These are phyloP conservation scores for Colletotrichum cuscutae DNA, from an alignment of 2,329 filamentous ascomycete species.

Conservation along the genomic window DNA sequence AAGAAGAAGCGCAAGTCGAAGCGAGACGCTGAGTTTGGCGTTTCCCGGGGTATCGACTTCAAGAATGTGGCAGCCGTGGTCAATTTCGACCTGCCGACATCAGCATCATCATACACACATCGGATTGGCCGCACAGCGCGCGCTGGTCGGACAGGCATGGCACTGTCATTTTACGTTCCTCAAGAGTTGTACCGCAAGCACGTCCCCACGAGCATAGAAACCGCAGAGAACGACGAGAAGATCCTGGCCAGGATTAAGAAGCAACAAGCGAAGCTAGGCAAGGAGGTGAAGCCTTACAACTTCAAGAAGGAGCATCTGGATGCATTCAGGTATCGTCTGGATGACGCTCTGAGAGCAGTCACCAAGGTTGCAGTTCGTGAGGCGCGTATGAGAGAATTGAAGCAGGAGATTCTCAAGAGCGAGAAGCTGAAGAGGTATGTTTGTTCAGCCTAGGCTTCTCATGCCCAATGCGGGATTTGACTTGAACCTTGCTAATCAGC, in stretches of 20 bases:
- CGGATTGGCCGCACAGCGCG: conserved; percentile 93
- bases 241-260: conserved; percentile 82
- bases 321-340: conserved; percentile 93
- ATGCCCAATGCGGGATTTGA: not conserved
- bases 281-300: conserved; percentile 87
- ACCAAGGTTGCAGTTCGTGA: conserved; percentile 91
- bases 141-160: conserved; percentile 91
- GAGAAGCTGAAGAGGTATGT: conserved; percentile 83
- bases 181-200: conserved; percentile 86
- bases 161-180: conserved; percentile 93
- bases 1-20: conserved; percentile 72
- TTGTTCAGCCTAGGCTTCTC: not conserved
- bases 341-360: conserved; percentile 89
- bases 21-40: conserved; percentile 87
- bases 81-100: conserved; percentile 94
- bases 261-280: conserved; percentile 80
- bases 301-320: conserved; percentile 97
- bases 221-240: conserved; percentile 85
- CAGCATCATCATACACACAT: conserved; percentile 94
- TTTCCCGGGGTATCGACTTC: conserved; percentile 88
- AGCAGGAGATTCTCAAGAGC: conserved; percentile 89
- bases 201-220: conserved; percentile 81
- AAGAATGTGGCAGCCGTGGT: conserved; percentile 93
- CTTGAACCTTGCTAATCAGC: not conserved
- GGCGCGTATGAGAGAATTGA: conserved; percentile 86